Conservation (phyloP, 2,329 filamentous ascomycete genomes). For the Clarireedia paspali region DNA sequence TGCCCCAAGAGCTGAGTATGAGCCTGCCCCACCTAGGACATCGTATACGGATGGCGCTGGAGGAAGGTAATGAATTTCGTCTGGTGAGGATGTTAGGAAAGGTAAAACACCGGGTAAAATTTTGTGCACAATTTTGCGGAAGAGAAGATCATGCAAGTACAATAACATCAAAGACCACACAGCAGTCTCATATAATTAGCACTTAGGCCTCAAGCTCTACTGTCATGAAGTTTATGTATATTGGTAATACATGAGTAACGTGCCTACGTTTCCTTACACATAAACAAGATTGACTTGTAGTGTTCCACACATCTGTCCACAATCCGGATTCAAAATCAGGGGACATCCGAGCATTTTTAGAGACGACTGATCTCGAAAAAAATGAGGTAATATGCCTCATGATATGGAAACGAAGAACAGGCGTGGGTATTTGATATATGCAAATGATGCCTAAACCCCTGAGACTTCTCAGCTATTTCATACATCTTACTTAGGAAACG, state of each 20-base stretch:
- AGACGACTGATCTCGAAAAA: too few species aligned
- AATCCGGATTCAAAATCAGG: not conserved
- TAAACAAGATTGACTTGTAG: too few species aligned
- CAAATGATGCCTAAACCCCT: not conserved
- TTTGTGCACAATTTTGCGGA: not conserved
- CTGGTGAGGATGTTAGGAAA: conserved; percentile 38
- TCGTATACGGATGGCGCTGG: conserved; percentile 61
- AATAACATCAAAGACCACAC: too few species aligned
- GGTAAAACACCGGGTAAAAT: not conserved
- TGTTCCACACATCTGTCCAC: not conserved
- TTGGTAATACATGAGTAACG: too few species aligned
- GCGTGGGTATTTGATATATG: not conserved
- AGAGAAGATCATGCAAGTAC: not conserved
- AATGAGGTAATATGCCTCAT: not conserved
- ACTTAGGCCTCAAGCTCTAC: too few species aligned
- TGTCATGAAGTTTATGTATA: too few species aligned
- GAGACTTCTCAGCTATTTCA: conserved; percentile 3
- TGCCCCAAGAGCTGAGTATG: conserved; percentile 81
- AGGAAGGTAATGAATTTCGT: conserved; percentile 82
- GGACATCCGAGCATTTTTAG: too few species aligned
- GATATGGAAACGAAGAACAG: not conserved
- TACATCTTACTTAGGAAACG: not conserved
- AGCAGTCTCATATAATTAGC: too few species aligned
- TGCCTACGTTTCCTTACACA: too few species aligned
- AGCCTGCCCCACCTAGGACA: conserved; percentile 81